These are phyloP conservation scores for Fraxinus sp. DNA, from an alignment of 305 asterid genomes.

Conservation along the genomic window DNA sequence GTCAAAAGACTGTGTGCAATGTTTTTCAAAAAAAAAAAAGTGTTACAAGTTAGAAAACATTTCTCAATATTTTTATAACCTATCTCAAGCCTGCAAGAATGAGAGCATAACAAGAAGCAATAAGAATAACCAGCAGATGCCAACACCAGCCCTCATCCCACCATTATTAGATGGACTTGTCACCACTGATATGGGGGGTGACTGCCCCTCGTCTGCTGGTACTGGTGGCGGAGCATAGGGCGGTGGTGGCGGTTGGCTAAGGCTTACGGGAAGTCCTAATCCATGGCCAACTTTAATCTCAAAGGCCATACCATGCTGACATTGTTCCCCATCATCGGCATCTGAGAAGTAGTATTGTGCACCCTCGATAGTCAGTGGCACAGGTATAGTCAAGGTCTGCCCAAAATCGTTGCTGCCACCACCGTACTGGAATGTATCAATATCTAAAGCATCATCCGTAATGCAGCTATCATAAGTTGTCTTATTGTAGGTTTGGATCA, in stretches of 20 bases:
- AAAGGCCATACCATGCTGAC: conserved; percentile 73
- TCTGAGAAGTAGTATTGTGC: conserved; percentile 74
- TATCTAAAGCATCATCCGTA: conserved; percentile 52
- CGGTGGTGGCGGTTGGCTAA: conserved; percentile 84
- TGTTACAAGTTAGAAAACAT: not conserved
- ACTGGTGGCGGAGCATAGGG: conserved; percentile 68
- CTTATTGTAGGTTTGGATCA: conserved; percentile 79
- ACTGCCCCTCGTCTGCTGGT: conserved; percentile 33
- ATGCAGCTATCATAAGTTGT: conserved; percentile 65
- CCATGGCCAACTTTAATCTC: conserved; percentile 65
- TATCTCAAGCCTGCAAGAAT: conserved; percentile 18
- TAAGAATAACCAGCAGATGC: conserved; percentile 23
- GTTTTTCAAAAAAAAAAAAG: not conserved
- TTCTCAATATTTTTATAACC: not conserved
- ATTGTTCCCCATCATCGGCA: conserved; percentile 68
- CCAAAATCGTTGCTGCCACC: conserved; percentile 54
- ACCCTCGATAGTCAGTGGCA: conserved; percentile 53
- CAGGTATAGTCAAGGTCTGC: conserved; percentile 30
- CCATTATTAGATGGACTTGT: conserved; percentile 25
- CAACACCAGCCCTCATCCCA: conserved; percentile 34
- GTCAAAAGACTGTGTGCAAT: not conserved
- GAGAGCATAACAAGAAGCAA: conserved; percentile 36
- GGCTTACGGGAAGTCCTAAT: conserved; percentile 80
- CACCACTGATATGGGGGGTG: conserved; percentile 43
- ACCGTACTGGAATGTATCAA: conserved; percentile 52